A percentile compares a stretch with the other conserved stretches of the same genome.
These are phyloP conservation scores for Cryptosporidium muris DNA, from an alignment of 169 alveolate genomes.

Conservation along the genomic window DNA sequence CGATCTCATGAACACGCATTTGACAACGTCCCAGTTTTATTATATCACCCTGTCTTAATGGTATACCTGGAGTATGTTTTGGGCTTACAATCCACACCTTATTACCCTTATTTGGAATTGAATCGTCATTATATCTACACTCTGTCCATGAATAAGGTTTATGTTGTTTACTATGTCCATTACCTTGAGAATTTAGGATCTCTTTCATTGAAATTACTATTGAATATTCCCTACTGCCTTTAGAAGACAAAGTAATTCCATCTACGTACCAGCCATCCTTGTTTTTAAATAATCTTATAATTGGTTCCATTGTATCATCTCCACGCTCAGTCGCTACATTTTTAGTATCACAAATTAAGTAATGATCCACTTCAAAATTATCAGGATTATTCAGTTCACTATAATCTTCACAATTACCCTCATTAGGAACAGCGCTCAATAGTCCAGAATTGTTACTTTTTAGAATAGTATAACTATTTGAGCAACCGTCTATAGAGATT, in stretches of 20 bases:
- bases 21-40: constrained; percentile 62
- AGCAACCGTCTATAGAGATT: constrained; percentile 12
- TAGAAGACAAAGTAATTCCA: constrained; percentile 16
- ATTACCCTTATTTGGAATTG: constrained; percentile 23
- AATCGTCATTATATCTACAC: too few species aligned
- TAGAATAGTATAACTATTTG: too few species aligned
- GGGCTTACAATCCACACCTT: constrained; percentile 59
- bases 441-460: too few species aligned
- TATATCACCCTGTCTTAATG: constrained; percentile 31
- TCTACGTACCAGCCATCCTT: constrained; percentile 49
- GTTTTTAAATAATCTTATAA: constrained; percentile 14
- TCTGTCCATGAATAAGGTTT: background rate
- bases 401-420: too few species aligned
- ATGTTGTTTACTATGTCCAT: constrained; percentile 13
- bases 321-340: constrained; percentile 2
- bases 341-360: background rate
- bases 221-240: background rate
- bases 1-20: constrained; percentile 47
- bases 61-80: constrained; percentile 42
- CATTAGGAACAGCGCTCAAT: too few species aligned
- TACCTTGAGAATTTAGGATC: background rate
- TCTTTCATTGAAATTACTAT: background rate
- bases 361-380: background rate
- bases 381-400: background rate
- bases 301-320: constrained; percentile 2